Base-by-base conservation (phyloP, 352 stramenopile species). In the Globisporangium ultimum region DNA sequence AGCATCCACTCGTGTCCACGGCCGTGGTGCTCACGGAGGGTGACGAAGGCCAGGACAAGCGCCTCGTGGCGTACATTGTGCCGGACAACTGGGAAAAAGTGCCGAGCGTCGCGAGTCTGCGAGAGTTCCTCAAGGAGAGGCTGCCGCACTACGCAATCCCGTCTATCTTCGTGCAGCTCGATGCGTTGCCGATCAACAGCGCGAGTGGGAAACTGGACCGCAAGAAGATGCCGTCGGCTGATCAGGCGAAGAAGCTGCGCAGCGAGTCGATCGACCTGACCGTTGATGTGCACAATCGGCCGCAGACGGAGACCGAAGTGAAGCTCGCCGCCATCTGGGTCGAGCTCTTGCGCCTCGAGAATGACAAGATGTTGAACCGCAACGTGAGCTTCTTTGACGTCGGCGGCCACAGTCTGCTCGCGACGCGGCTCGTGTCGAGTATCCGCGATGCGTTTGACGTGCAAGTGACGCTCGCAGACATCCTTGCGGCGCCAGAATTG, bases 1-100 rank as follows among this genome's bases (percentile, higher is more conserved):
- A 93, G 68, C 89, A 95, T 51, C 69, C 77, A 41, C 70, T 88
- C 32, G 80, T 97, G 14, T 93, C 81, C 22, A 96, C 84, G 14
- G 90, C 80, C 2, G 87, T 95, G n/a, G 95, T 98, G 32, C 74
- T 98, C 13, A 96, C 89, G 0, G 87, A 98, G 64, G 90, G 81
- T 22, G 76, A 81, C 17, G 81, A 91, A 36, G 81, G 81, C 4
- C 68, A 93, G 28, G 88, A 96, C 61, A 98, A 97, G 67, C 84
- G 91, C 13, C 76, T 98, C 6, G 89, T 98, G 24, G 92, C 90
- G 0, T 98, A 98, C 67, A 89, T 97, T 58, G 83, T 95, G 9
- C 82, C 84, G 10, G 81, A 89, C 52, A 76, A 82, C 41, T 89
- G 76, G 78, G 73, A 88, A 48, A 76, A 76, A 20, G 67, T 87